These are phyloP conservation scores for Sanghuangporus sanghuang DNA, from an alignment of 1,284 basidiomycete genomes.

Conservation along the genomic window DNA sequence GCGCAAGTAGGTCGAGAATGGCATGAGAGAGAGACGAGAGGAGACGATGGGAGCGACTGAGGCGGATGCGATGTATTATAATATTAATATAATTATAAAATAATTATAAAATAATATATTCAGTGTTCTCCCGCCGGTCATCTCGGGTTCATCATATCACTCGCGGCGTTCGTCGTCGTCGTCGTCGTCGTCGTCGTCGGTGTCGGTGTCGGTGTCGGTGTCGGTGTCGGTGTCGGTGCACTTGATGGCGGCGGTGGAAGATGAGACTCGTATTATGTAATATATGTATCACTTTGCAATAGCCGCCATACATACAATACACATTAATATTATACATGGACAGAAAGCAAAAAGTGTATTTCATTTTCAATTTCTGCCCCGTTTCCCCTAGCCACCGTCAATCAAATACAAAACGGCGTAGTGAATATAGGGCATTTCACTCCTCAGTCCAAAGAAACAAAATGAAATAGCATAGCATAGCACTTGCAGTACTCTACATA, in stretches of 20 bases:
- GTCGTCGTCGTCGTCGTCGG: too few species aligned
- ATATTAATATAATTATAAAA: too few species aligned
- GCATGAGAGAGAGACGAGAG: neutral
- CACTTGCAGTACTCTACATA: conserved; percentile 13
- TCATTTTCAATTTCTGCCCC: conserved; percentile 55
- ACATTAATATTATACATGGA: too few species aligned
- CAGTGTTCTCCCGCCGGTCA: too few species aligned
- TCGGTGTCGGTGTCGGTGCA: too few species aligned
- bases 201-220: too few species aligned
- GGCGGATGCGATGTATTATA: too few species aligned
- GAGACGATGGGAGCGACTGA: neutral
- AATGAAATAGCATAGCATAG: neutral
- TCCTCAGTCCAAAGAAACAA: neutral
- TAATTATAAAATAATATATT: too few species aligned
- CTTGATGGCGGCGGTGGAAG: too few species aligned
- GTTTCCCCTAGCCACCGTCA: conserved; percentile 78
- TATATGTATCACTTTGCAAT: neutral
- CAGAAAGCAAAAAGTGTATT: too few species aligned
- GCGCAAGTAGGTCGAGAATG: conserved; percentile 9
- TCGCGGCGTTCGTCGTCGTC: too few species aligned
- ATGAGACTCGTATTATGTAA: neutral
- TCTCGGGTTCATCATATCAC: too few species aligned
- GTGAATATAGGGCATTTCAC: conserved; percentile 57
- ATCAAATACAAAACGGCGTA: conserved; percentile 53
- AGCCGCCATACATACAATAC: neutral